phyloP scores from a whole-genome alignment of 1,284 basidiomycete species.

The Ganoderma boninense region DNA sequence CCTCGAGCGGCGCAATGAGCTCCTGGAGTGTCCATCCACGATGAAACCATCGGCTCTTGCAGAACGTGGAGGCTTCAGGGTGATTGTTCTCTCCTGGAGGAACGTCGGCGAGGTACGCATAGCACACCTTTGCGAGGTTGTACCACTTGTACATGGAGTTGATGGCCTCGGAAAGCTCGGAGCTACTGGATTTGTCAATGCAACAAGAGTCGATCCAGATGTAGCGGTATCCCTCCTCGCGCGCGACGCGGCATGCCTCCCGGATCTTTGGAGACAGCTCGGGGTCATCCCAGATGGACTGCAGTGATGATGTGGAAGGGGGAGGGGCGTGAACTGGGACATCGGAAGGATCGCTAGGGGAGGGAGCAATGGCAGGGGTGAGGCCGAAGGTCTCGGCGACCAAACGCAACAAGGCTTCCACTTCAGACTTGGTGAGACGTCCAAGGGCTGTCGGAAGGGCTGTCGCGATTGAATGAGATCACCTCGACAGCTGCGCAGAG shows the following conservation, averaged over 20 bases:
- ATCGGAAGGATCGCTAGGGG: not conserved
- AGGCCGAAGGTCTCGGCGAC: not conserved
- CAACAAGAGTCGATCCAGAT: too few species aligned
- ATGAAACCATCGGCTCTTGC: slow-evolving; percentile 5
- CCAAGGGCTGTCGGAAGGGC: not conserved
- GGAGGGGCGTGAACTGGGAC: not conserved
- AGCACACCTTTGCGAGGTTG: not conserved
- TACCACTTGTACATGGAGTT: too few species aligned
- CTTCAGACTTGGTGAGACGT: not conserved
- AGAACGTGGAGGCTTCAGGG: not conserved
- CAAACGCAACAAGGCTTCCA: not conserved
- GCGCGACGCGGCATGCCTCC: too few species aligned
- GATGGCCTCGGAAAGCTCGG: too few species aligned
- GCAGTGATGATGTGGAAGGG: too few species aligned
- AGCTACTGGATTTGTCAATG: too few species aligned
- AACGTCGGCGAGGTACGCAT: slow-evolving; percentile 2
- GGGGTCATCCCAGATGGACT: not conserved
- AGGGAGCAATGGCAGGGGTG: too few species aligned
- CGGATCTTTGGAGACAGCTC: too few species aligned
- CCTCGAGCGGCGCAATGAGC: slow-evolving; percentile 11
- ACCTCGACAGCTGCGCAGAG: not conserved
- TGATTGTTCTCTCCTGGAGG: not conserved
- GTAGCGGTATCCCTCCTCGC: too few species aligned
- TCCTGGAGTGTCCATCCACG: slow-evolving; percentile 14
- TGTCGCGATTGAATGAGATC: not conserved